Base-by-base conservation (phyloP, 164 flowering plant species). In the Nelumbo lutea region DNA sequence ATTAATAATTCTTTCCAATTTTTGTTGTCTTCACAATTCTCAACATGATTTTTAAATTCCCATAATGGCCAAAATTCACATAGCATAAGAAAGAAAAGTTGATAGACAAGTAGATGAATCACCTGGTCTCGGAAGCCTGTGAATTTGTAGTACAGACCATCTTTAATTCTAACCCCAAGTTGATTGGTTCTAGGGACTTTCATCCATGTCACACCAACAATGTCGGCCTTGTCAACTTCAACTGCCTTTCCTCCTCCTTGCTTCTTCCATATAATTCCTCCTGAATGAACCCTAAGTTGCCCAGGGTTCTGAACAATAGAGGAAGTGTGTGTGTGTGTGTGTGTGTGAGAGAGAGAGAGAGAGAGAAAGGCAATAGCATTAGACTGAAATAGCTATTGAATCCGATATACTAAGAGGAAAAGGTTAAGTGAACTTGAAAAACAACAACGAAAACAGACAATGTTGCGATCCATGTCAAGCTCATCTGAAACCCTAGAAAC, bases 61-160 rank as follows among this genome's bases (percentile, higher is more conserved):
- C 27, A 27, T 27, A 27, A 27, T 27, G 27, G 27, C 27, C 27
- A 27, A 27, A 27, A 27, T 27, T 27, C 27, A 27, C 27, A 27
- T 27, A 43, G 44, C 11, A 62, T 13, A 42, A 40, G 11, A n/a
- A 43, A 13, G 44, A 62, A 11, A 45, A 5, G 38, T 43, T 9
- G n/a, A 10, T 11, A 44, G 55, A 47, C 9, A 71, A 42, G 10
- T 1, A 38, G 10, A 13, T 42, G 52, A 6, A 27, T n/a, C 64
- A 89, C 98, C 96, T 87, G 93, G 42, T 96, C 98, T 10, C 92
- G 89, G 47, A 96, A 93, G 43, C 98, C 98, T 44, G 82, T 88
- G 77, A 96, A 96, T 77, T 96, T 96, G 82, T 87, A 92, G 55
- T 78, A 68, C 27, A 91, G 77, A 13, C 98, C 99, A 72, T 91